Percentiles rank a stretch among this genome's conserved stretches.
Evolutionary conservation across 2,329 filamentous ascomycete species (phyloP).

Genomic region (Chalaropsis thielavioides): DNA sequence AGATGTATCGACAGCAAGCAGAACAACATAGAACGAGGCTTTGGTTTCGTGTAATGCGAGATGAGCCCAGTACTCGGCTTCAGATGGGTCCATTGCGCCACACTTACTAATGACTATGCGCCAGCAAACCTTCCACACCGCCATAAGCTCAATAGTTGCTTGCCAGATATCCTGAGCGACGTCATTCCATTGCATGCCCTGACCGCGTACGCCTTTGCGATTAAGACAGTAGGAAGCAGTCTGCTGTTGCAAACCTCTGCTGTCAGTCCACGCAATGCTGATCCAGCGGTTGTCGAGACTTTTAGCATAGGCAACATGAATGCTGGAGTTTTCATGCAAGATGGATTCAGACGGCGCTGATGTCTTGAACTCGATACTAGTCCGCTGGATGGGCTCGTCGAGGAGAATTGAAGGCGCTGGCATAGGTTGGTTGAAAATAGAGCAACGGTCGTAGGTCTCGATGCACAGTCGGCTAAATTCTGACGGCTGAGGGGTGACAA

Average conservation of each 20-base stretch:
- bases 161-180: conserved; percentile 66
- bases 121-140: conserved; percentile 58
- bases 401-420: conserved; percentile 59
- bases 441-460: conserved; percentile 64
- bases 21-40: conserved; percentile 38
- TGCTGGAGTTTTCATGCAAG: conserved; percentile 61
- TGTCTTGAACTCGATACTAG: conserved; percentile 62
- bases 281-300: conserved; percentile 68
- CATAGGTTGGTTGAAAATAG: conserved; percentile 36
- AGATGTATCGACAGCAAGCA: conserved; percentile 50
- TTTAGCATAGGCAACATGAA: conserved; percentile 66
- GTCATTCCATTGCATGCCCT: conserved; percentile 42
- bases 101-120: conserved; percentile 61
- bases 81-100: conserved; percentile 50
- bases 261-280: conserved; percentile 68
- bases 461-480: conserved; percentile 51
- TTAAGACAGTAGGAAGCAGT: conserved; percentile 59
- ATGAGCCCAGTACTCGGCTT: conserved; percentile 45
- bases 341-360: conserved; percentile 55
- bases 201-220: conserved; percentile 35
- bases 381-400: conserved; percentile 51
- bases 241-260: conserved; percentile 56
- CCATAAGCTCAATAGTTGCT: conserved; percentile 59
- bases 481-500: conserved; percentile 46
- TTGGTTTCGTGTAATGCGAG: conserved; percentile 39